phyloP scores from a whole-genome alignment of 768 basidiomycete genomes.

The Boletales sp. region DNA sequence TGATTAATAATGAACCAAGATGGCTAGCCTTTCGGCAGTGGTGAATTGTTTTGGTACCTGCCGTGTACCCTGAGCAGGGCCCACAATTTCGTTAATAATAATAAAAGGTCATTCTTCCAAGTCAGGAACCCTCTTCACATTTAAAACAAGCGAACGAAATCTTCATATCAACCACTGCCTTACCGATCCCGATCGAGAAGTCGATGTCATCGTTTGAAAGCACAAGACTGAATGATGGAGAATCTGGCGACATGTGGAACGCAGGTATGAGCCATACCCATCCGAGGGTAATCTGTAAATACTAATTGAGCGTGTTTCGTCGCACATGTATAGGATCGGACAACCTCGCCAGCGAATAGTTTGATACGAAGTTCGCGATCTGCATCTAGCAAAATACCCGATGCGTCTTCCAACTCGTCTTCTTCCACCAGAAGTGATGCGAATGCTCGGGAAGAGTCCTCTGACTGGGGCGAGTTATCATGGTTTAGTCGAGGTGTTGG shows the following conservation, averaged over 20 bases:
- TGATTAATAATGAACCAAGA: no score
- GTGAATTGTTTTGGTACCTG: background rate
- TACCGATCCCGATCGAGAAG: conserved; percentile 74
- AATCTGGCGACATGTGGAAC: conserved; percentile 68
- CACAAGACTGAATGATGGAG: conserved; percentile 32
- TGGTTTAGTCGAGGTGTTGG: background rate
- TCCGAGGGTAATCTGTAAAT: conserved; percentile 62
- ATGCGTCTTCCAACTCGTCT: conserved; percentile 16
- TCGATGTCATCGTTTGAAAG: conserved; percentile 67
- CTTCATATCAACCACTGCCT: conserved; percentile 60
- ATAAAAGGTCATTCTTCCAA: background rate
- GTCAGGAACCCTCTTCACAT: background rate
- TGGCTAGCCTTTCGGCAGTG: no score
- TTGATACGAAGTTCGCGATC: conserved; percentile 67
- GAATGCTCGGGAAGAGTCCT: background rate
- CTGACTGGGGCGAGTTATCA: background rate
- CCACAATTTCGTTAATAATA: background rate
- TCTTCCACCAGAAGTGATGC: conserved; percentile 1
- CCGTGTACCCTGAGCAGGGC: background rate
- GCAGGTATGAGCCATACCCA: conserved; percentile 88
- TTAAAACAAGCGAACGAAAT: conserved; percentile 54
- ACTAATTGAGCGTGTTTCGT: background rate
- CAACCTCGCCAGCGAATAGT: conserved; percentile 70
- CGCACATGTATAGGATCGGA: conserved; percentile 5
- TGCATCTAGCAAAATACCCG: conserved; percentile 59